These are phyloP conservation scores for Globomyces pollinis-pini DNA, from an alignment of 192 early-diverging fungal genomes.

Conservation along the genomic window DNA sequence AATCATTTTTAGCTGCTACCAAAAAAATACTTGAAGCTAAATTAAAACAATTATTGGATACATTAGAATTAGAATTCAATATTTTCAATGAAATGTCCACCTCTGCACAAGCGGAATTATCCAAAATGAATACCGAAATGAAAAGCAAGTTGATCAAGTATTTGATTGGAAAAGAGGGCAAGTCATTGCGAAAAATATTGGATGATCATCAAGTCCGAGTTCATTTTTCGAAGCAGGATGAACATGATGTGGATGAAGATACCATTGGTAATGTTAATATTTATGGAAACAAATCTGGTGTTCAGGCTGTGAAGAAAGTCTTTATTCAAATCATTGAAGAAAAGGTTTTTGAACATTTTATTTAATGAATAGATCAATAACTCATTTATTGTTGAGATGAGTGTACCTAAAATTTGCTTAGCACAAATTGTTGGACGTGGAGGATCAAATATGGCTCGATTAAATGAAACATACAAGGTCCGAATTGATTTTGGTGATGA, in stretches of 20 bases:
- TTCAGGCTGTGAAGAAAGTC: slow-evolving; percentile 68
- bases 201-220: slow-evolving; percentile 61
- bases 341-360: slow-evolving; percentile 40
- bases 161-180: slow-evolving; percentile 86
- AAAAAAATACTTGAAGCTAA: slow-evolving; percentile 32
- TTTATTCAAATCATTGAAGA: slow-evolving; percentile 75
- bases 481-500: slow-evolving; percentile 58
- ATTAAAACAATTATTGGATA: slow-evolving; percentile 43
- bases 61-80: slow-evolving; percentile 59
- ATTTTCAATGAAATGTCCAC: slow-evolving; percentile 53
- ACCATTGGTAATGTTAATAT: slow-evolving; percentile 60
- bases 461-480: slow-evolving; percentile 43
- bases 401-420: slow-evolving; percentile 53
- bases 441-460: slow-evolving; percentile 67
- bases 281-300: slow-evolving; percentile 76
- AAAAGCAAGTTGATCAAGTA: slow-evolving; percentile 26
- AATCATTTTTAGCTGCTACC: slow-evolving; percentile 37
- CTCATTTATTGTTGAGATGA: slow-evolving; percentile 55
- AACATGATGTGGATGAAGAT: slow-evolving; percentile 29
- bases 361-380: slow-evolving; percentile 27
- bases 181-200: slow-evolving; percentile 69
- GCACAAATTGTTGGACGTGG: slow-evolving; percentile 72
- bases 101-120: slow-evolving; percentile 46
- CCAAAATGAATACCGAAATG: slow-evolving; percentile 26
- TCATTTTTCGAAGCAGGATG: slow-evolving; percentile 50